Evolutionary conservation across 768 basidiomycete species (phyloP), one percentile per base, ranked within the genome.

Genomic region (Rickenella mellea): DNA sequence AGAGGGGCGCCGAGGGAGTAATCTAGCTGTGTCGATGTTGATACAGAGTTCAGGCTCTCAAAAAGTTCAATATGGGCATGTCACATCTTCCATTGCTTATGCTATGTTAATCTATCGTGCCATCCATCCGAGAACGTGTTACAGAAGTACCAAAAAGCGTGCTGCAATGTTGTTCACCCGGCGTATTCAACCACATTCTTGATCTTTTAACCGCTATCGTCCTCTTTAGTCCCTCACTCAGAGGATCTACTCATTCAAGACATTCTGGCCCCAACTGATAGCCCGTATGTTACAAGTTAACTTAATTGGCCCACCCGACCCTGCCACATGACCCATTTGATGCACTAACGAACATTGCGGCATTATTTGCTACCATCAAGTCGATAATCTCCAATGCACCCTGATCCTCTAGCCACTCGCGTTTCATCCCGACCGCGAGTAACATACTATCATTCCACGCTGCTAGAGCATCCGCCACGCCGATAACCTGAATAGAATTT

Each of bases 1-100:
- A 79, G 91, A 55, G 91, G 91, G 65, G 81, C 72, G 42, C 83
- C 89, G 48, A 72, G 84, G 63, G 80, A 80, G 65, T 81, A 57
- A 50, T 42, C 8, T 17, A 39, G 31, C n/a, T n/a, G 39, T 3
- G 8, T 9, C 27, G 39, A 25, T 40, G 39, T 33, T 43, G 35
- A 47, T 29, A 1, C 38, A 27, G 19, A 25, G 4, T 20, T 31
- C 19, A 7, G 24, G 11, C 15, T 35, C 36, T 40, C 26, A 27
- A 52, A 51, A 59, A 61, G 21, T 38, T 36, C 36, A 46, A 47
- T 57, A 61, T 46, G 52, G 50, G 50, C 55, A 56, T 57, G 57
- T 48, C 31, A 45, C 51, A 55, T 52, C 49, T n/a, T n/a, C n/a
- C 56, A 15, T 46, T 48, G 33, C 45, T 28, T 60, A 56, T 62